These are phyloP conservation scores for Rhodotorula sphaerocarpa DNA, from an alignment of 768 basidiomycete genomes.

Conservation along the genomic window DNA sequence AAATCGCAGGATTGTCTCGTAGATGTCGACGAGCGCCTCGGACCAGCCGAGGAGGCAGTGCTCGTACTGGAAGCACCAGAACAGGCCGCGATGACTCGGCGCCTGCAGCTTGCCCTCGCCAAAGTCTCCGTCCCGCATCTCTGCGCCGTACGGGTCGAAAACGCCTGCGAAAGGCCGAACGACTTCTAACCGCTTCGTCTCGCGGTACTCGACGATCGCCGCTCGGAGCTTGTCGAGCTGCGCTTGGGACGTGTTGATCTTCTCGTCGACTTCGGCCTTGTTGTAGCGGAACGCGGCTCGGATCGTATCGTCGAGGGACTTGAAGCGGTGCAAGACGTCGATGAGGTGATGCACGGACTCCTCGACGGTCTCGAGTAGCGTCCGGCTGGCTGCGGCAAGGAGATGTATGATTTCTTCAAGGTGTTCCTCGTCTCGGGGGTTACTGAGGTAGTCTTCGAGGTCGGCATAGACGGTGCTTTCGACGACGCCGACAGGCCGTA, in stretches of 20 bases:
- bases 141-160: constrained; percentile 28
- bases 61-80: constrained; percentile 29
- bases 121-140: neutral
- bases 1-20: constrained; percentile 10
- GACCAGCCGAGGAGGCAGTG: constrained; percentile 19
- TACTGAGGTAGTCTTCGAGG: constrained; percentile 28
- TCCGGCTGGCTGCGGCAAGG: constrained; percentile 4
- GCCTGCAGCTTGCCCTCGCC: neutral
- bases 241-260: neutral
- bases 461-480: constrained; percentile 25
- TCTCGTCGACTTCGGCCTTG: neutral
- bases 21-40: constrained; percentile 26
- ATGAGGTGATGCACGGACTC: constrained; percentile 15
- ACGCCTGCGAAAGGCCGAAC: constrained; percentile 24
- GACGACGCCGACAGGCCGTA: constrained; percentile 26
- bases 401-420: constrained; percentile 28
- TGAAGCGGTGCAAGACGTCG: constrained; percentile 24
- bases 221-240: constrained; percentile 11
- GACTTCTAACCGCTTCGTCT: constrained; percentile 24
- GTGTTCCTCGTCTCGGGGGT: constrained; percentile 31
- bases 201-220: constrained; percentile 7
- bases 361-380: constrained; percentile 13
- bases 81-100: constrained; percentile 29
- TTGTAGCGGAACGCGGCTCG: constrained; percentile 2
- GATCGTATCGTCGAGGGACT: constrained; percentile 16